Conservation (phyloP, 2,329 filamentous ascomycete genomes). For the Apiospora marii region DNA sequence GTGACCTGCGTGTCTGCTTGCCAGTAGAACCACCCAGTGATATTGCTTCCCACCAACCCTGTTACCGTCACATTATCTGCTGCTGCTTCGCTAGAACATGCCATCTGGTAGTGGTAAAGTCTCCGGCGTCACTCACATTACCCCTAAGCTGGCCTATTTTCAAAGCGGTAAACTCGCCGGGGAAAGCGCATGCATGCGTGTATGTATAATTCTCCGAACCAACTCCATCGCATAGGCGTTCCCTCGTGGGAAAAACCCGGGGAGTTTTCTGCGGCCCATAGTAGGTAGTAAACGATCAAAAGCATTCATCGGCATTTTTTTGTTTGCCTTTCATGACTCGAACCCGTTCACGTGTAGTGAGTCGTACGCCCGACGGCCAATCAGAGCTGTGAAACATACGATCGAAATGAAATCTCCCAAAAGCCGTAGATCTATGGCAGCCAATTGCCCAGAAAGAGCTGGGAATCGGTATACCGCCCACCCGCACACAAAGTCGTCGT, state of each 20-base stretch:
- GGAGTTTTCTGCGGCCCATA: not conserved
- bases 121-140: not conserved
- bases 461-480: not conserved
- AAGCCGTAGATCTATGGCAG: not conserved
- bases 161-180: not conserved
- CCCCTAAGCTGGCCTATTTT: not conserved
- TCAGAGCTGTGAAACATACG: not conserved
- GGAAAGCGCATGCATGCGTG: not conserved
- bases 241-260: slow-evolving; percentile 1
- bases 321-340: slow-evolving; percentile 2
- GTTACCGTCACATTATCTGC: slow-evolving; percentile 5
- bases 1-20: not conserved
- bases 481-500: not conserved
- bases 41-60: not conserved
- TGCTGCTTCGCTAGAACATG: not conserved
- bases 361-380: not conserved
- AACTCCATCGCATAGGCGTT: not conserved
- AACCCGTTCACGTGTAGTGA: not conserved
- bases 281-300: not conserved
- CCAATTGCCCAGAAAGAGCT: not conserved
- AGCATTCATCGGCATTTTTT: not conserved
- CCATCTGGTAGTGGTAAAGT: not conserved
- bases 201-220: slow-evolving; percentile 1
- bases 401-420: not conserved
- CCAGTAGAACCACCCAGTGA: not conserved